Evolutionary conservation across 176 grass and related monocot genomes (phyloP), one percentile per base, ranked within the genome.

Genomic region (Zizania latifolia): DNA sequence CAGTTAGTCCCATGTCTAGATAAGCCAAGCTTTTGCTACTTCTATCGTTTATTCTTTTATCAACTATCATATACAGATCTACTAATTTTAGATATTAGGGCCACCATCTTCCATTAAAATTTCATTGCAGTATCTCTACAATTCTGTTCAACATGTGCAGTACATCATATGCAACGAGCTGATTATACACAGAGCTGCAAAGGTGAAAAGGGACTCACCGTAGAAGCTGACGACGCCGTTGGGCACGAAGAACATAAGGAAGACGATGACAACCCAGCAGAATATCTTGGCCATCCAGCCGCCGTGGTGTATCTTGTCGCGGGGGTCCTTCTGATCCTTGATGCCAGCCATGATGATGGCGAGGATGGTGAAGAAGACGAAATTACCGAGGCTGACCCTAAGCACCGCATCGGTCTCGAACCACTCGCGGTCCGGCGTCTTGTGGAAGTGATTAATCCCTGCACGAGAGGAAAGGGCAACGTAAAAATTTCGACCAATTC

Each of bases 401-500:
- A 99, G 91, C 76, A 99, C 95, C 6, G 95, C 95, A 67, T 99
- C 95, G 26, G 91, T 99, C 89, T 99, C 91, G 62, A 99, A 99
- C 95, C 95, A 99, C 83, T 99, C 95, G 62, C 95, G 89, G 79
- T 94, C 91, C 17, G 95, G 95, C 6, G 95, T 99, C 76, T 86
- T 86, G 68, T 86, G 79, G 82, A 99, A 99, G 91, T 99, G 95
- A 81, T 94, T 99, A 73, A 99, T 99, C 95, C 95, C 95, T 99
- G 73, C 57, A 67, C 36, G 19, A 6, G 23, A 37, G 24, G 4
- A 0, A 7, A 1, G 6, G 3, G 21, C 51, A 0, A 3, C 28
- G 39, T 2, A 45, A 24, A 48, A 50, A 23, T 21, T 14, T 75
- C 13, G 40, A 76, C 28, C 38, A 7, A 72, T 13, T 10, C 37